Evolutionary conservation across 805 yeast species (phyloP).

Genomic region (Wickerhamomyces queroliae): DNA sequence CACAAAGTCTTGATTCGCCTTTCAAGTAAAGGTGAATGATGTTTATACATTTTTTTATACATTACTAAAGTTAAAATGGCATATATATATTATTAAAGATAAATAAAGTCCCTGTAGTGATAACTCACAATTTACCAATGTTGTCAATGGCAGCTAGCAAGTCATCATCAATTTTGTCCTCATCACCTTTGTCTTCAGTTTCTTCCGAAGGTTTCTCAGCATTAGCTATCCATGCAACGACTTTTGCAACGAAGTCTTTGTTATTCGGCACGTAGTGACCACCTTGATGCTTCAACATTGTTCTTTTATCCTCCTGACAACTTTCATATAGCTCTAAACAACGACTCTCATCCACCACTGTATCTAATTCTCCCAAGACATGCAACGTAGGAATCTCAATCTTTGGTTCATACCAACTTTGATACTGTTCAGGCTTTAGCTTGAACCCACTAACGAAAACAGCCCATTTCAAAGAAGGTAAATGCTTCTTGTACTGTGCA

Average conservation of each 20-base stretch:
- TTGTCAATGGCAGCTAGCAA: conserved; percentile 32
- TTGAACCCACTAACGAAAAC: conserved; percentile 60
- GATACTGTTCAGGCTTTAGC: conserved; percentile 22
- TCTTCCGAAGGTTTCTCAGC: conserved; percentile 3
- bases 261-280: conserved; percentile 96
- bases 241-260: conserved; percentile 34
- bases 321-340: conserved; percentile 50
- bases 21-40: too few relatives aligned
- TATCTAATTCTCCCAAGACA: conserved; percentile 81
- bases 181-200: conserved; percentile 1
- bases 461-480: conserved; percentile 30
- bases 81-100: too few relatives aligned
- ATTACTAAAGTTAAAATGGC: too few relatives aligned
- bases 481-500: conserved; percentile 44
- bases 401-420: conserved; percentile 12
- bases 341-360: conserved; percentile 74
- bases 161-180: conserved; percentile 24
- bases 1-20: too few relatives aligned
- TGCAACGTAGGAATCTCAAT: conserved; percentile 47
- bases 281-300: conserved; percentile 76
- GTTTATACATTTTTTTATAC: too few relatives aligned
- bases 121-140: conserved; percentile 24
- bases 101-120: conserved; percentile 1
- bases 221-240: conserved; percentile 27
- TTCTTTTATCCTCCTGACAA: conserved; percentile 37